Evolutionary conservation across 2,329 filamentous ascomycete species (phyloP).

Genomic region (Aspergillus neoniger): DNA sequence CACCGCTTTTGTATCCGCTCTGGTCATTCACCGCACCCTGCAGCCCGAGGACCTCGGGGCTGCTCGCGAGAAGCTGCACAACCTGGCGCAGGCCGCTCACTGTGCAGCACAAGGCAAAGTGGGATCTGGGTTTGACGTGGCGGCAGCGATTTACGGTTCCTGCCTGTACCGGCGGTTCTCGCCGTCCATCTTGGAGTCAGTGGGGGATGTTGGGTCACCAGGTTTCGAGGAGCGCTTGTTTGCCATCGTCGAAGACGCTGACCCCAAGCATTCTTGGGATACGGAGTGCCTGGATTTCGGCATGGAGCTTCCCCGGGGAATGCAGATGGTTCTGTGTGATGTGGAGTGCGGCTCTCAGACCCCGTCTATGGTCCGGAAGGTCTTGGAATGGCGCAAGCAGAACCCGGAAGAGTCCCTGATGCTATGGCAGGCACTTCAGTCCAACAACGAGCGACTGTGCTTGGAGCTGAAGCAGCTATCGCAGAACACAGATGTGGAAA

Average conservation of each 20-base stretch:
- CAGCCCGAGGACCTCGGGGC: constrained; percentile 47
- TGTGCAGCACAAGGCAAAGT: constrained; percentile 97
- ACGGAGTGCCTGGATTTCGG: constrained; percentile 70
- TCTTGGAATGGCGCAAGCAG: constrained; percentile 75
- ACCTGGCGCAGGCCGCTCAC: constrained; percentile 89
- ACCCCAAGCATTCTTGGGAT: constrained; percentile 67
- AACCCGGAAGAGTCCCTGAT: constrained; percentile 60
- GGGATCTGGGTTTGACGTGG: constrained; percentile 93
- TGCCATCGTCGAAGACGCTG: constrained; percentile 64
- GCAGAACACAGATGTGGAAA: constrained; percentile 46
- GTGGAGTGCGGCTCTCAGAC: constrained; percentile 93
- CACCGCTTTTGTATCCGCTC: constrained; percentile 70
- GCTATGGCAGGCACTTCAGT: constrained; percentile 76
- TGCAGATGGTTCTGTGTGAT: constrained; percentile 88
- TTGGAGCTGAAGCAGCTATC: constrained; percentile 59
- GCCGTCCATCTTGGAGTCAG: constrained; percentile 66
- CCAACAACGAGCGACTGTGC: constrained; percentile 71
- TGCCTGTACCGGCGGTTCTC: constrained; percentile 93
- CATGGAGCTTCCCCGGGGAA: constrained; percentile 69
- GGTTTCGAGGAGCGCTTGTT: constrained; percentile 69
- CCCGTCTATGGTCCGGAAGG: constrained; percentile 91
- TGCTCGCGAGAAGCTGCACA: constrained; percentile 71
- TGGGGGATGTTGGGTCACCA: constrained; percentile 67
- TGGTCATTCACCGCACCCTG: constrained; percentile 46
- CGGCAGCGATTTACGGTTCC: constrained; percentile 86